These are phyloP conservation scores for Didymosphaeria variabile DNA, from an alignment of 2,329 filamentous ascomycete species.

Conservation along the genomic window DNA sequence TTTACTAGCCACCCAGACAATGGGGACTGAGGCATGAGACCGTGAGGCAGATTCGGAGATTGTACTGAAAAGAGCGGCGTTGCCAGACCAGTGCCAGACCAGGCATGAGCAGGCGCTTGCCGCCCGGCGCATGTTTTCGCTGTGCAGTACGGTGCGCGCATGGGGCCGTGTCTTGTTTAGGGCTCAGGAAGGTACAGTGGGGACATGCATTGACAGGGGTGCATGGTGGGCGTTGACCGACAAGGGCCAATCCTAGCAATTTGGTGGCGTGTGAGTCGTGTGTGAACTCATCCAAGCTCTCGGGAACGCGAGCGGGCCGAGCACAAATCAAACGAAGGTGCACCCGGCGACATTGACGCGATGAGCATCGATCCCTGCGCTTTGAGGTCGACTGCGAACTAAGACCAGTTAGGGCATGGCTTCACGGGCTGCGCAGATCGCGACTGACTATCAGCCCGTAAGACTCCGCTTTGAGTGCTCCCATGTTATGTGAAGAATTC, in stretches of 20 bases:
- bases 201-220: conserved; percentile 27
- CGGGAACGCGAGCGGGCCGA: conserved; percentile 48
- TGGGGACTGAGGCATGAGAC: conserved; percentile 45
- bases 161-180: conserved; percentile 41
- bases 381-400: conserved; percentile 23
- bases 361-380: conserved; percentile 32
- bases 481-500: conserved; percentile 14
- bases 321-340: conserved; percentile 41
- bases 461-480: background rate
- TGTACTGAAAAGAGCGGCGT: conserved; percentile 36
- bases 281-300: conserved; percentile 35
- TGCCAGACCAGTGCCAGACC: conserved; percentile 21
- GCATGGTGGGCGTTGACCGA: conserved; percentile 15
- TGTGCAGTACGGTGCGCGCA: conserved; percentile 24
- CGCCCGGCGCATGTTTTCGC: conserved; percentile 48
- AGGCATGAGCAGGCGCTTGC: conserved; percentile 36
- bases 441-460: conserved; percentile 6
- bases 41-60: conserved; percentile 51
- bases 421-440: conserved; percentile 25
- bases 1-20: conserved; percentile 34
- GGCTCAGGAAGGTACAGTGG: conserved; percentile 29
- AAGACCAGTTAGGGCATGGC: conserved; percentile 14
- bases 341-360: conserved; percentile 37
- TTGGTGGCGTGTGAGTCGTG: conserved; percentile 35
- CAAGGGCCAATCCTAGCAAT: conserved; percentile 10